phyloP scores from a whole-genome alignment of 495 filamentous ascomycete genomes.

The Aspergillus diversus region DNA sequence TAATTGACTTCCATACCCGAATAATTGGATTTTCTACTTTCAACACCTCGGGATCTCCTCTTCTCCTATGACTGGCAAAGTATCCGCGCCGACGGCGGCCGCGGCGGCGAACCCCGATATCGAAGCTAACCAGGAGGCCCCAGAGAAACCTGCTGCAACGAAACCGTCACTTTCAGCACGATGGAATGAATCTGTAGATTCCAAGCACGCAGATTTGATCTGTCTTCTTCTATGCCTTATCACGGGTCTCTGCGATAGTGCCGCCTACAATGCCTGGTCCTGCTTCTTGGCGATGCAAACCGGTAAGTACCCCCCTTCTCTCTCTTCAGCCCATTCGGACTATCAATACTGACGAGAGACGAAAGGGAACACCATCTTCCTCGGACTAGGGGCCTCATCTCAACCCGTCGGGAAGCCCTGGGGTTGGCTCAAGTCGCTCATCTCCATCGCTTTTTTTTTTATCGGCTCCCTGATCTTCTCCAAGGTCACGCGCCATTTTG shows the following conservation, averaged over 20 bases:
- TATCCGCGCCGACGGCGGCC: slow-evolving; percentile 7
- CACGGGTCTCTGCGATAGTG: slow-evolving; percentile 64
- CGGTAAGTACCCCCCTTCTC: slow-evolving; percentile 36
- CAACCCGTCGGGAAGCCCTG: slow-evolving; percentile 53
- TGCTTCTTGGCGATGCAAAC: slow-evolving; percentile 69
- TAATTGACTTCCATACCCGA: too few species aligned
- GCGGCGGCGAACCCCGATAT: slow-evolving; percentile 21
- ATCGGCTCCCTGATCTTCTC: slow-evolving; percentile 51
- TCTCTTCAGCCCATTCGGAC: not conserved
- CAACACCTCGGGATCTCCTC: too few species aligned
- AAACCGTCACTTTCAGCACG: slow-evolving; percentile 19
- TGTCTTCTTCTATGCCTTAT: slow-evolving; percentile 59
- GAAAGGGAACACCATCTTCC: slow-evolving; percentile 67
- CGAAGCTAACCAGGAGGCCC: slow-evolving; percentile 24
- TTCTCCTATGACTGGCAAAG: not conserved
- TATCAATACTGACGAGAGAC: not conserved
- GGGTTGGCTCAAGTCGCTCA: slow-evolving; percentile 65
- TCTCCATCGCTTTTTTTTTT: slow-evolving; percentile 60
- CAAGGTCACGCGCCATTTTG: slow-evolving; percentile 35
- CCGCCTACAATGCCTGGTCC: slow-evolving; percentile 63
- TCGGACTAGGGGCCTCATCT: slow-evolving; percentile 62
- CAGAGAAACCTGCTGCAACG: slow-evolving; percentile 14
- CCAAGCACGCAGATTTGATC: slow-evolving; percentile 53
- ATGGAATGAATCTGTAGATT: slow-evolving; percentile 44
- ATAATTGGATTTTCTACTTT: too few species aligned